Conservation (phyloP, 441 rosid genomes). For the Pelargonium australe region DNA sequence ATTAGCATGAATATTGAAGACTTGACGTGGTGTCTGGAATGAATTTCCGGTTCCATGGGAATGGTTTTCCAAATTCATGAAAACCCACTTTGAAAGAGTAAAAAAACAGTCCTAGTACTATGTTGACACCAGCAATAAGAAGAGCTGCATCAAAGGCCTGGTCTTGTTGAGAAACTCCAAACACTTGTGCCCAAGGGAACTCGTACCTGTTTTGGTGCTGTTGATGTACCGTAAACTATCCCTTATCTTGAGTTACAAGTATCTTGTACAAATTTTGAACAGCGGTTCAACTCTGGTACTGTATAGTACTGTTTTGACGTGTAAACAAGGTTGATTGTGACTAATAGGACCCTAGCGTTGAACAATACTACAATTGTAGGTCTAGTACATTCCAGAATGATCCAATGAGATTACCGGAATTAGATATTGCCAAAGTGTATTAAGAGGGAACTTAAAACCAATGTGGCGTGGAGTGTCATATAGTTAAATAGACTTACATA, state of each 20-base stretch:
- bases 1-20: neutral
- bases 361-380: neutral
- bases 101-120: too few relatives aligned
- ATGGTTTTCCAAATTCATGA: neutral
- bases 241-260: neutral
- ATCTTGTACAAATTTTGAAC: neutral
- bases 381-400: neutral
- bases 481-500: neutral
- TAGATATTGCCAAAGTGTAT: neutral
- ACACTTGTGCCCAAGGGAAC: neutral
- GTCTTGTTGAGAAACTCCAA: neutral
- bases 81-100: too few relatives aligned
- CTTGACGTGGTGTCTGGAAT: neutral
- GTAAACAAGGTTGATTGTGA: neutral
- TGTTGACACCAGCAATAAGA: too few relatives aligned
- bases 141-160: too few relatives aligned
- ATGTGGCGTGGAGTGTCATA: neutral
- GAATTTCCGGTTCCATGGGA: neutral
- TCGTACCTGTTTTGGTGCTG: neutral
- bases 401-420: neutral
- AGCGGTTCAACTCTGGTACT: neutral
- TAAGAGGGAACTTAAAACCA: neutral
- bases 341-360: neutral
- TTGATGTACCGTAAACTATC: neutral
- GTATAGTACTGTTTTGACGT: too few relatives aligned